These are phyloP conservation scores for Boletellus ananiceps DNA, from an alignment of 768 basidiomycete species.

Conservation along the genomic window DNA sequence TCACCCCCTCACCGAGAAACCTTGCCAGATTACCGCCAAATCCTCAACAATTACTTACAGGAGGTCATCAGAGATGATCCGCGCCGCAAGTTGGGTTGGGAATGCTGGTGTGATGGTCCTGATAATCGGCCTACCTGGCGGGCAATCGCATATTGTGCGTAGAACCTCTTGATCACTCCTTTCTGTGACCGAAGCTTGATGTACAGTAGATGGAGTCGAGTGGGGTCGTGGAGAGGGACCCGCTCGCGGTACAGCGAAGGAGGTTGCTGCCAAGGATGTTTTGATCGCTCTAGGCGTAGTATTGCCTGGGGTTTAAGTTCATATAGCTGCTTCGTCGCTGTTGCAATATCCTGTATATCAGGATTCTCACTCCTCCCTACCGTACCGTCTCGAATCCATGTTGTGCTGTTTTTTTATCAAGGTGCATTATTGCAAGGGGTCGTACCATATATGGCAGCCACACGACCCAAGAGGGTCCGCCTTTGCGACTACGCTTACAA, in stretches of 20 bases:
- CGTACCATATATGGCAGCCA: slow-evolving; percentile 10
- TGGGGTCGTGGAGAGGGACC: slow-evolving; percentile 20
- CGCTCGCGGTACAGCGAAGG: slow-evolving; percentile 19
- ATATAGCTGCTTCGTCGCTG: neutral
- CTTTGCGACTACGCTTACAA: too few relatives aligned
- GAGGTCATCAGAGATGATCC: slow-evolving; percentile 11
- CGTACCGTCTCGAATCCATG: neutral
- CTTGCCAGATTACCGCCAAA: slow-evolving; percentile 18
- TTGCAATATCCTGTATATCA: neutral
- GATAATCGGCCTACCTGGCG: slow-evolving; percentile 22
- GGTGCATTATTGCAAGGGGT: slow-evolving; percentile 8
- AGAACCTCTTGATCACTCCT: neutral
- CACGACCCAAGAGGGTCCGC: neutral
- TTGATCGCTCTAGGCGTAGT: slow-evolving; percentile 10
- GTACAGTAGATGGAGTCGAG: slow-evolving; percentile 18
- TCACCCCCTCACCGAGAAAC: neutral
- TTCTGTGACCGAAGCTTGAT: neutral
- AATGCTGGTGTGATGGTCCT: slow-evolving; percentile 12
- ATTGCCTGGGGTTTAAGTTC: neutral
- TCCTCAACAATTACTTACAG: slow-evolving; percentile 23
- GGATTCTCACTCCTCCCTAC: neutral
- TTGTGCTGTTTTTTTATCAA: neutral
- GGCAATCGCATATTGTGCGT: slow-evolving; percentile 21
- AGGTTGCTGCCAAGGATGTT: slow-evolving; percentile 18
- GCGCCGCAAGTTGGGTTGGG: slow-evolving; percentile 15